phyloP scores from a whole-genome alignment of 2,329 filamentous ascomycete species.

The Lachnellula hyalina region DNA sequence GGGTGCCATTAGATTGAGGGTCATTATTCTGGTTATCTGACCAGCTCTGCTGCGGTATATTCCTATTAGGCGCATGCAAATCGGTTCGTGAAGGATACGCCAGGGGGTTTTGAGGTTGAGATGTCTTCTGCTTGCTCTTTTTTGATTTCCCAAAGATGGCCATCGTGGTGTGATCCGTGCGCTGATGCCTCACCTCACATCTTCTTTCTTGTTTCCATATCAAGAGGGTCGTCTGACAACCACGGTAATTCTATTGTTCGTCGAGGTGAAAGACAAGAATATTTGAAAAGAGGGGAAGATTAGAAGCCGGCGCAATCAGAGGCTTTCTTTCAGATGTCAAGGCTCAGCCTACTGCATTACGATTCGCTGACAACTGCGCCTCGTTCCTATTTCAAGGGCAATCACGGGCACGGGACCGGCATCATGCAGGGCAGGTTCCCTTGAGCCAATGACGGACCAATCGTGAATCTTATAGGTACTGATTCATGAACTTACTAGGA shows the following conservation, averaged over 20 bases:
- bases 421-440: slow-evolving; percentile 6
- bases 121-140: slow-evolving; percentile 16
- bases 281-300: slow-evolving; percentile 1
- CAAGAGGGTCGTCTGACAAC: background rate
- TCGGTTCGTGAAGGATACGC: slow-evolving; percentile 4
- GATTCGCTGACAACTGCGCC: slow-evolving; percentile 23
- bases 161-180: slow-evolving; percentile 9
- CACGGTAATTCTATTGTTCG: background rate
- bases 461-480: too few relatives aligned
- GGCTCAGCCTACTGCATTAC: slow-evolving; percentile 1
- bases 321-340: background rate
- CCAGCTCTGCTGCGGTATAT: slow-evolving; percentile 10
- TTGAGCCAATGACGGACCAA: slow-evolving; percentile 2
- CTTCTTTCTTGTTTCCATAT: slow-evolving; percentile 5
- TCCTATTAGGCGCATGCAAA: slow-evolving; percentile 4
- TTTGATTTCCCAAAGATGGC: slow-evolving; percentile 28
- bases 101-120: slow-evolving; percentile 4
- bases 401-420: slow-evolving; percentile 7
- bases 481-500: too few relatives aligned
- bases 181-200: slow-evolving; percentile 1
- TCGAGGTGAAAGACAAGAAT: background rate
- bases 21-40: slow-evolving; percentile 12
- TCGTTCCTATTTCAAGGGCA: slow-evolving; percentile 12
- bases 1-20: slow-evolving; percentile 5
- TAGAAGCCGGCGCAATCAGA: background rate